Evolutionary conservation across 176 grass and related monocot species (phyloP).

Genomic region (Oryza coarctata): DNA sequence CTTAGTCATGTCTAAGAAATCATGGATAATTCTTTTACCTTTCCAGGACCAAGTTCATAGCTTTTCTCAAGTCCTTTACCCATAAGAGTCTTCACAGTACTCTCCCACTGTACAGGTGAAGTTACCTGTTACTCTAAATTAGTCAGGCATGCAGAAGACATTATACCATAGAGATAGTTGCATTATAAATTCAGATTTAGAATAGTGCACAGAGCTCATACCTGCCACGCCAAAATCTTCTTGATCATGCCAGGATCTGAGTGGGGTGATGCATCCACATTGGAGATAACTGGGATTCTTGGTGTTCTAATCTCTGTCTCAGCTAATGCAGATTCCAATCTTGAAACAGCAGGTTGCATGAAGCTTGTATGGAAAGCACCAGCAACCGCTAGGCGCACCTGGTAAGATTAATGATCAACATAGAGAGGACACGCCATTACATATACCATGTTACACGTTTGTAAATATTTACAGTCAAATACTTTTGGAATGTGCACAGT

Average conservation of each 20-base stretch:
- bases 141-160: slow-evolving; percentile 21
- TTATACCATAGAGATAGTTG: neutral
- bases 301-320: slow-evolving; percentile 71
- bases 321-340: slow-evolving; percentile 75
- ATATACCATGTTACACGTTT: neutral
- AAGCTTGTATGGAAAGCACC: slow-evolving; percentile 94
- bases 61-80: slow-evolving; percentile 90
- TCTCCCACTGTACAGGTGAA: slow-evolving; percentile 88
- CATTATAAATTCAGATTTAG: neutral
- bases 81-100: slow-evolving; percentile 79
- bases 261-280: slow-evolving; percentile 78
- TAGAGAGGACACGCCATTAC: neutral
- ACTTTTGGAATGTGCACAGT: neutral
- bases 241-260: slow-evolving; percentile 84
- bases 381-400: slow-evolving; percentile 85
- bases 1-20: neutral
- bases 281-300: slow-evolving; percentile 92
- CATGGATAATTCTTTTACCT: slow-evolving; percentile 47
- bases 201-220: slow-evolving; percentile 8
- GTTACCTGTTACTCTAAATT: slow-evolving; percentile 59
- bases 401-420: slow-evolving; percentile 7
- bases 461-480: neutral
- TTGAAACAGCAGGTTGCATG: slow-evolving; percentile 88
- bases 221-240: slow-evolving; percentile 78
- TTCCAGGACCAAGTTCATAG: slow-evolving; percentile 96